phyloP scores from a whole-genome alignment of 2,329 filamentous ascomycete species.

The Fusarium tupiense region DNA sequence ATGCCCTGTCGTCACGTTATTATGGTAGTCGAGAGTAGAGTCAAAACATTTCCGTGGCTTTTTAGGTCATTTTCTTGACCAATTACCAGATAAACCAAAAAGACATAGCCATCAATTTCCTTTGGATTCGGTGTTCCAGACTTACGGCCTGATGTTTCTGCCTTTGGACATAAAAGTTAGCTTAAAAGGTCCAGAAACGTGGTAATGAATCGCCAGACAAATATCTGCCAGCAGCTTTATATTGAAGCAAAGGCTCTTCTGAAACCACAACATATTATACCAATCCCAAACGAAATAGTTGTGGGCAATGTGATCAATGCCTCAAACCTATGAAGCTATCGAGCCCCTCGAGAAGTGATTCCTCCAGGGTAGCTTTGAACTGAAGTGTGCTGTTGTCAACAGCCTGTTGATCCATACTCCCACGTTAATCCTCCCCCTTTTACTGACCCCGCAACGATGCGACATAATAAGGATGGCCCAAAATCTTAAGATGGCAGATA shows the following conservation, averaged over 20 bases:
- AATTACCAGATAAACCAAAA: too few relatives aligned
- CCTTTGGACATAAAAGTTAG: not conserved
- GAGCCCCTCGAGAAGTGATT: not conserved
- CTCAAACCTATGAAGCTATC: not conserved
- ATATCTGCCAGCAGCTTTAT: not conserved
- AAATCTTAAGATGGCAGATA: not conserved
- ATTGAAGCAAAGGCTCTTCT: accelerated
- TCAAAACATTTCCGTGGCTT: not conserved
- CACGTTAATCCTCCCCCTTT: too few relatives aligned
- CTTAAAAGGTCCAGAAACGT: not conserved
- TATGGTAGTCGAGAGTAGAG: not conserved
- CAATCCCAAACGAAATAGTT: not conserved
- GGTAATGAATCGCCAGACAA: too few relatives aligned
- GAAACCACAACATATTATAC: too few relatives aligned
- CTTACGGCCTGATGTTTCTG: too few relatives aligned
- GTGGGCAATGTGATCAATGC: not conserved
- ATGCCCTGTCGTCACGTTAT: too few relatives aligned
- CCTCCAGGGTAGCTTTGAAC: not conserved
- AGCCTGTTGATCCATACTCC: too few relatives aligned
- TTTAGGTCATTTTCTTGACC: too few relatives aligned
- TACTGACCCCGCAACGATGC: too few relatives aligned
- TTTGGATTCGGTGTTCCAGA: too few relatives aligned
- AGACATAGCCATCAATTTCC: not conserved
- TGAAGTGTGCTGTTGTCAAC: too few relatives aligned
- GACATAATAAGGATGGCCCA: not conserved